phyloP scores from a whole-genome alignment of 495 filamentous ascomycete genomes.

The Coniosporium apollinis region DNA sequence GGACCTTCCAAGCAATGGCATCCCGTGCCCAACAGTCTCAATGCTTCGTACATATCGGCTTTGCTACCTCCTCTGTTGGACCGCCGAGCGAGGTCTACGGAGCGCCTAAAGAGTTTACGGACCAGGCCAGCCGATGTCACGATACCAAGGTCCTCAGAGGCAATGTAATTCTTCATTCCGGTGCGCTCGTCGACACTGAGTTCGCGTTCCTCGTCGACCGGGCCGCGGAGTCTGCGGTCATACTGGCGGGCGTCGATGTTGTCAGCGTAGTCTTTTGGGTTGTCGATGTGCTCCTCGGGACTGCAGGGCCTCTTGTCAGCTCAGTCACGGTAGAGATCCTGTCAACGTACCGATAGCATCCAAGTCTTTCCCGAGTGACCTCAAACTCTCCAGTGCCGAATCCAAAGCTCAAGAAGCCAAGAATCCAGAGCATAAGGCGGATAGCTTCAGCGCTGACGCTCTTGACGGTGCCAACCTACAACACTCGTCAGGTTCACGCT shows the following conservation, averaged over 20 bases:
- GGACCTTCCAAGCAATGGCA: constrained; percentile 85
- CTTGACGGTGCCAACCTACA: constrained; percentile 58
- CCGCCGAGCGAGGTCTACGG: constrained; percentile 54
- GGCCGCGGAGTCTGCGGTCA: constrained; percentile 60
- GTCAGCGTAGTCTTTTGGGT: constrained; percentile 67
- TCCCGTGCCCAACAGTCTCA: constrained; percentile 71
- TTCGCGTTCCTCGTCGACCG: constrained; percentile 62
- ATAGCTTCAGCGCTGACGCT: constrained; percentile 78
- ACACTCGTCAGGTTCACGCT: not conserved
- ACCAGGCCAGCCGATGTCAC: constrained; percentile 62
- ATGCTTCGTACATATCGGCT: constrained; percentile 64
- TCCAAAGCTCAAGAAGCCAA: constrained; percentile 51
- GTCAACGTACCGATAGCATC: constrained; percentile 54
- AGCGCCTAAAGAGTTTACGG: constrained; percentile 50
- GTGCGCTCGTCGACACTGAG: constrained; percentile 48
- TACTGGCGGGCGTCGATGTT: constrained; percentile 73
- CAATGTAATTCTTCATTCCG: constrained; percentile 84
- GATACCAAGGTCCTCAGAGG: constrained; percentile 57
- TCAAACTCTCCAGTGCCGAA: constrained; percentile 88
- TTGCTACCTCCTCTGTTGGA: constrained; percentile 46
- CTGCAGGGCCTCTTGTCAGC: constrained; percentile 4
- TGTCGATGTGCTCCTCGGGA: constrained; percentile 47
- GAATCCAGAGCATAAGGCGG: constrained; percentile 57
- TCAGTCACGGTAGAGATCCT: too few relatives aligned
- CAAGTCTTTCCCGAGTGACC: constrained; percentile 70